These are phyloP conservation scores for Podospora australis DNA, from an alignment of 495 filamentous ascomycete species.

Conservation along the genomic window DNA sequence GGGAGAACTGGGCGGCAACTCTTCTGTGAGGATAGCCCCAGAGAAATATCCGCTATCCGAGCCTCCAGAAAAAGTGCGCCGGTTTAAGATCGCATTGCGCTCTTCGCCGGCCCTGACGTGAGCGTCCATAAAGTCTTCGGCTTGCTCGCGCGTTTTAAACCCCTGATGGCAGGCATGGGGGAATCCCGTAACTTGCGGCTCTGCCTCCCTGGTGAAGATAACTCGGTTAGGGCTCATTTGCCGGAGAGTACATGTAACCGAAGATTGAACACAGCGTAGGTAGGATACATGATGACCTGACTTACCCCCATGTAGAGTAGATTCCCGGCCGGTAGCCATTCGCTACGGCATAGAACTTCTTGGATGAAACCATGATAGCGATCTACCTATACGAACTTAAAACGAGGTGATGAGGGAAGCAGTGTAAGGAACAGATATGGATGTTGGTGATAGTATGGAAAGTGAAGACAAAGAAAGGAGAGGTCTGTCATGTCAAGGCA, in stretches of 20 bases:
- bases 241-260: neutral
- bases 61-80: neutral
- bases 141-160: neutral
- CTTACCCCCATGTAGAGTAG: neutral
- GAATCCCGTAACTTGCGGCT: neutral
- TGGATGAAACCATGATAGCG: too few relatives aligned
- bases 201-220: neutral
- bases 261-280: neutral
- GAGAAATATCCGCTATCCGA: neutral
- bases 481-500: too few relatives aligned
- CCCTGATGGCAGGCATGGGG: neutral
- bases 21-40: too few relatives aligned
- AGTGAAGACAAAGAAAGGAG: too few relatives aligned
- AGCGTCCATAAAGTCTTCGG: neutral
- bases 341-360: neutral
- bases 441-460: too few relatives aligned
- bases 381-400: too few relatives aligned
- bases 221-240: neutral
- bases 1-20: too few relatives aligned
- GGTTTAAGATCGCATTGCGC: neutral
- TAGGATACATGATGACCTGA: neutral
- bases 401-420: too few relatives aligned
- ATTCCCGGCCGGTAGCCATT: neutral
- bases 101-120: neutral
- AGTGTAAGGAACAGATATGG: too few relatives aligned